Evolutionary conservation across 2,329 filamentous ascomycete species (phyloP).

Genomic region (Sclerotinia minor): DNA sequence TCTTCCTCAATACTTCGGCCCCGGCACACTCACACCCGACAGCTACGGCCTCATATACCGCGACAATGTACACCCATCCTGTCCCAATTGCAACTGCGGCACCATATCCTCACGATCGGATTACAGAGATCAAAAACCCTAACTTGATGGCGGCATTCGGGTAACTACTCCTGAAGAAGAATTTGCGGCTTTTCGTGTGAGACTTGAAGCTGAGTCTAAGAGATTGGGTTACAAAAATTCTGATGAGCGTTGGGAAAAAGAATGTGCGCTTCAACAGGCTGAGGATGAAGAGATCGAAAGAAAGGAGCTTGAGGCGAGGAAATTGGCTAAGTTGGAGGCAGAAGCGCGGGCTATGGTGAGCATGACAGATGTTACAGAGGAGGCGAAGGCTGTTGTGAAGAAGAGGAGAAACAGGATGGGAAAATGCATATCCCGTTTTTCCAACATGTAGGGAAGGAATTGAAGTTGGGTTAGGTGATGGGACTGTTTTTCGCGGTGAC

Average conservation of each 20-base stretch:
- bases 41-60: not conserved
- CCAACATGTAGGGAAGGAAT: not conserved
- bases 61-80: not conserved
- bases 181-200: not conserved
- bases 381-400: not conserved
- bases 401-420: too few relatives aligned
- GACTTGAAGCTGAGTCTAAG: not conserved
- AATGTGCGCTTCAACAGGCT: not conserved
- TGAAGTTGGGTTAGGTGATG: not conserved
- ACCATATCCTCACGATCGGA: not conserved
- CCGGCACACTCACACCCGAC: not conserved
- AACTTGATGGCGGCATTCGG: not conserved
- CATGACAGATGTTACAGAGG: rapidly evolving
- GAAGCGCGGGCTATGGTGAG: too few relatives aligned
- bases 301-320: not conserved
- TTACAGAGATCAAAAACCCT: too few relatives aligned
- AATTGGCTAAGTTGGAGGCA: too few relatives aligned
- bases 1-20: constrained; percentile 2
- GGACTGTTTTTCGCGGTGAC: not conserved
- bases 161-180: not conserved
- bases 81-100: not conserved
- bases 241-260: constrained; percentile 7
- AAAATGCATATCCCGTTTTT: not conserved
- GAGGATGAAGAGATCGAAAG: not conserved
- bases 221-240: not conserved